Evolutionary conservation across 106 monocot genomes (phyloP), one percentile per base, ranked within the genome.

Genomic region (Cymbidium sinense): DNA sequence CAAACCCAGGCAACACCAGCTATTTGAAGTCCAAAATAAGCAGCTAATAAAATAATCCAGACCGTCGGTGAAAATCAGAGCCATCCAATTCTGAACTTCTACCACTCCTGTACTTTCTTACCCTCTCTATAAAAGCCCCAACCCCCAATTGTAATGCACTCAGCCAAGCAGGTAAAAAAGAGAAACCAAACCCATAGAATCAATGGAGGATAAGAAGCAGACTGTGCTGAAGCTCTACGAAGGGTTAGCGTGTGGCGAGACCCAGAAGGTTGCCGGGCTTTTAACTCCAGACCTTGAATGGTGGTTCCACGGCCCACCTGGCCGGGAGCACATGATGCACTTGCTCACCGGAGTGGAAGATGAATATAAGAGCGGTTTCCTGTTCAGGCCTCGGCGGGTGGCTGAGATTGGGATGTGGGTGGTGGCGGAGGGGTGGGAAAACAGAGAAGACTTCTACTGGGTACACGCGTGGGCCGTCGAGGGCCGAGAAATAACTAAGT

Each of bases 221-320:
- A 30, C 75, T 10, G 87, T 90, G 19, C 67, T 80, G 47, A 76
- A 77, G n/a, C 27, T 89, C 17, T 86, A 89, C 77, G 67, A 78
- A 6, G 75, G 86, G 5, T 25, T 89, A 18, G 29, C 81, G 3
- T 4, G 10, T n/a, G 84, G 81, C 1, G 79, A 84, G 35, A 64
- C 78, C 0, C 77, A 47, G 27, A 58, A 50, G 17, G 89, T 83
- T 50, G 69, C 75, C 0, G 81, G 20, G 15, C 39, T 86, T 27
- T 29, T 89, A 64, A 84, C 70, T 41, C 20, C 77, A 31, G 83
- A 88, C 70, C 79, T 88, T 15, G 88, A 88, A 35, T 85, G 85
- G 81, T 83, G 88, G 85, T 88, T 88, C 80, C 85, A 88, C 75
- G 85, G 85, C 30, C 88, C 88, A 25, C 80, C 85, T 21, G 51